Base-by-base conservation (phyloP, 129 eudicot species). In the Saussurea involucrata region DNA sequence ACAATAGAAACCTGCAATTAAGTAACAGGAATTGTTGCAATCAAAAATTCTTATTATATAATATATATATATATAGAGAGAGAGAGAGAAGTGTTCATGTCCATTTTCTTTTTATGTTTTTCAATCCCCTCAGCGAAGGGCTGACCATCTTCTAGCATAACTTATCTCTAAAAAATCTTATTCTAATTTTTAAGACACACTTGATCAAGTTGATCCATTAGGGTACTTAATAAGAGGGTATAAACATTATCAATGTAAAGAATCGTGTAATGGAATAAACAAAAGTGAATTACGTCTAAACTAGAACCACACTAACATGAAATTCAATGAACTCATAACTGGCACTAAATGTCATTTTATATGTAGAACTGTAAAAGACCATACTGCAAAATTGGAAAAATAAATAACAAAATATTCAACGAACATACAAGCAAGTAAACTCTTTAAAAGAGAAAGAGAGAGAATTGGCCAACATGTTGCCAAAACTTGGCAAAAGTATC, bases 1-100 rank as follows among this genome's bases (percentile, higher is more conserved):
- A 95, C 92, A 57, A 89, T 86, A 20, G 98, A 86, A 75, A 95
- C 98, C 98, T 95, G 96, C 66, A 78, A 83, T 53, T 66, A 46
- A 5, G 61, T 9, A 65, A 46, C 40, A 17, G 64, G 32, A 71
- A 42, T 32, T 15, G 33, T 71, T 78, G 36, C 78, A 64, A 64
- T 71, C 37, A 65, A 21, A 66, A 44, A 63, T 29, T n/a, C 12
- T 57, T 57, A 57, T 18, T 5, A 57, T 18, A 57, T 6, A 57
- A 6, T n/a, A n/a, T n/a, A n/a, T n/a, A n/a, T n/a, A n/a, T n/a
- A n/a, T n/a, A 13, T 4, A 46, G 20, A 15, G 21, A 15, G 58
- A 46, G 20, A 46, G 55, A 46, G 20, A 46, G 55, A 44, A 0
- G 6, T 4, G 2, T 44, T 44, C 4, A 5, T 15, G 7, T 13